Evolutionary conservation across 305 asterid genomes (phyloP), one percentile per base, ranked within the genome.

Genomic region (Rubia tinctorum): DNA sequence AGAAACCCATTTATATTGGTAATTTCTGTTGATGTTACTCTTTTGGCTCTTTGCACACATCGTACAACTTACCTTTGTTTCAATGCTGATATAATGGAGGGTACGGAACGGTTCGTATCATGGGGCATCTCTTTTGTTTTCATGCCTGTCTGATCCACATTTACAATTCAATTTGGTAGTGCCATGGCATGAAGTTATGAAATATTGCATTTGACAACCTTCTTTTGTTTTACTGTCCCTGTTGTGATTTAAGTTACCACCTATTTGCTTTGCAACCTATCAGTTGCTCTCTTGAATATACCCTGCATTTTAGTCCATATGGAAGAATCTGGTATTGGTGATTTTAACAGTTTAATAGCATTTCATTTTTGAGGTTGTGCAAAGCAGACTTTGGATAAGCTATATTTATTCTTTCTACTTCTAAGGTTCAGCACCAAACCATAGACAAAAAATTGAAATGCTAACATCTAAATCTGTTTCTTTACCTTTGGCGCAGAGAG

Each of bases 401-500:
- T 53, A 17, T 53, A 17, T 53, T 42, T 10, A 5, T 43, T 43
- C 12, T 4, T 43, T 51, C 58, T n/a, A 58, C 17, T 10, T 23
- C 8, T 5, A 23, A 11, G 0, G 68, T 20, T 37, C 22, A 43
- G 14, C n/a, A n/a, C 18, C 51, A 69, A 23, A 14, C 4, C 39
- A 8, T 25, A 8, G 23, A 23, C 8, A 0, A 3, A 20, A 4
- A 71, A 11, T 56, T 71, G 20, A 55, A 56, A 53, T 37, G 7
- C 55, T 56, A 56, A 55, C 55, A 37, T 71, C 55, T 40, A 8
- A 18, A 53, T 70, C 49, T 53, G 11, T 8, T 68, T 25, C 53
- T 68, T 37, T 17, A 34, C 20, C n/a, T 51, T 30, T 51, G 73
- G 39, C 47, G 61, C 72, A 68, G 72, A 37, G 61, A 62, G 44